phyloP scores from a whole-genome alignment of 2,329 filamentous ascomycete genomes.

The Podosphaera fusca region DNA sequence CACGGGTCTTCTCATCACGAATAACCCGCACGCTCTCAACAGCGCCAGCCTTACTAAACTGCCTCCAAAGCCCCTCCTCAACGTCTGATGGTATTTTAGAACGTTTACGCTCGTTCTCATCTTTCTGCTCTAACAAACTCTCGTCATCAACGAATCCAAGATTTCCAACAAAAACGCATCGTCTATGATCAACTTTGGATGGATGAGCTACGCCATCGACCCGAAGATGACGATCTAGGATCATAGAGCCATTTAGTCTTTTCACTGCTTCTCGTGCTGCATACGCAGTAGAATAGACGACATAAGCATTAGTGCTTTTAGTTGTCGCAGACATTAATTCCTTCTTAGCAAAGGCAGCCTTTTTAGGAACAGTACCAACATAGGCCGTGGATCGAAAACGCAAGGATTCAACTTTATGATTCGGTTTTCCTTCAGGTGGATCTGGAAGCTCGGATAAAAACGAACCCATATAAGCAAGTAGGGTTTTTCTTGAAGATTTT shows the following conservation, averaged over 20 bases:
- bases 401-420: constrained; percentile 66
- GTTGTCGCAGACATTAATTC: constrained; percentile 79
- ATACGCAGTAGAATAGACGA: constrained; percentile 54
- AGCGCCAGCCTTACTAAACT: constrained; percentile 52
- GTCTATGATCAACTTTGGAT: constrained; percentile 54
- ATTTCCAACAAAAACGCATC: constrained; percentile 92
- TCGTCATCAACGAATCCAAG: constrained; percentile 91
- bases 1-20: constrained; percentile 68
- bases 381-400: constrained; percentile 90
- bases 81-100: constrained; percentile 59
- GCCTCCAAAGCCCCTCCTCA: constrained; percentile 79
- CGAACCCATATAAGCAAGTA: constrained; percentile 57
- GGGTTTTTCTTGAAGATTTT: constrained; percentile 55
- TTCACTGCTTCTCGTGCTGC: constrained; percentile 56
- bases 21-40: constrained; percentile 89
- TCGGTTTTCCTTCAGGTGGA: constrained; percentile 21
- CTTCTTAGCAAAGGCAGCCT: constrained; percentile 81
- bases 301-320: constrained; percentile 84
- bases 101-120: constrained; percentile 46
- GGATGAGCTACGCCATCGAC: constrained; percentile 85
- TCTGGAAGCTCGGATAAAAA: constrained; percentile 34
- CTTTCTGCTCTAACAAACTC: constrained; percentile 41
- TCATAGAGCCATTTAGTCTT: constrained; percentile 59
- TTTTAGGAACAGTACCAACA: constrained; percentile 54
- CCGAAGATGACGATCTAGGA: constrained; percentile 71